A percentile compares a stretch with the other conserved stretches of the same genome.
These are phyloP conservation scores for Alternaria sp. DNA, from an alignment of 2,329 filamentous ascomycete genomes.

Conservation along the genomic window DNA sequence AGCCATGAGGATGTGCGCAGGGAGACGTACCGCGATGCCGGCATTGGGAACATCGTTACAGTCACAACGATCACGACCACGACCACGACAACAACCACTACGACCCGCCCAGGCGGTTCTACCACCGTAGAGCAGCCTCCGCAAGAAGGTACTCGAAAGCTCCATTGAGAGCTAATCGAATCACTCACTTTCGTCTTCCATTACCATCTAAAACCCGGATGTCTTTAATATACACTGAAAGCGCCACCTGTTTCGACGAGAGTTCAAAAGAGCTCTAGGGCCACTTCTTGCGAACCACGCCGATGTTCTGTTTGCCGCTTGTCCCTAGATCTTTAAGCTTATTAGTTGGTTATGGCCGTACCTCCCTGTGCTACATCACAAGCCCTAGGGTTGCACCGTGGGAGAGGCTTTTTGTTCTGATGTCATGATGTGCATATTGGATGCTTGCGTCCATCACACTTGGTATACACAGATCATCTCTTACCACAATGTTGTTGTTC, in stretches of 20 bases:
- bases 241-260: not conserved
- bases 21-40: slow-evolving; percentile 43
- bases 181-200: not conserved
- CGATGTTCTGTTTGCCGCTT: not conserved
- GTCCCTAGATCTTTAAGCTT: not conserved
- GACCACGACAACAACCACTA: slow-evolving; percentile 41
- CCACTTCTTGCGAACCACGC: not conserved
- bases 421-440: not conserved
- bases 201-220: not conserved
- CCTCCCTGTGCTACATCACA: not conserved
- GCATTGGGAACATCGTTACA: slow-evolving; percentile 46
- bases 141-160: not conserved
- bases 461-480: not conserved
- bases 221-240: not conserved
- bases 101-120: slow-evolving; percentile 43
- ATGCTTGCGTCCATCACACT: not conserved
- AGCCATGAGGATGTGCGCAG: slow-evolving; percentile 37
- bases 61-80: slow-evolving; percentile 45
- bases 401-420: not conserved
- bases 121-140: slow-evolving; percentile 39
- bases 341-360: not conserved
- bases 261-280: not conserved
- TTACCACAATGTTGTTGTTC: not conserved
- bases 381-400: not conserved
- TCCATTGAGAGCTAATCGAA: not conserved